Percentiles rank a stretch among this genome's conserved stretches.
These are phyloP conservation scores for Arabis alpina DNA, from an alignment of 345 rosid genomes.

Conservation along the genomic window DNA sequence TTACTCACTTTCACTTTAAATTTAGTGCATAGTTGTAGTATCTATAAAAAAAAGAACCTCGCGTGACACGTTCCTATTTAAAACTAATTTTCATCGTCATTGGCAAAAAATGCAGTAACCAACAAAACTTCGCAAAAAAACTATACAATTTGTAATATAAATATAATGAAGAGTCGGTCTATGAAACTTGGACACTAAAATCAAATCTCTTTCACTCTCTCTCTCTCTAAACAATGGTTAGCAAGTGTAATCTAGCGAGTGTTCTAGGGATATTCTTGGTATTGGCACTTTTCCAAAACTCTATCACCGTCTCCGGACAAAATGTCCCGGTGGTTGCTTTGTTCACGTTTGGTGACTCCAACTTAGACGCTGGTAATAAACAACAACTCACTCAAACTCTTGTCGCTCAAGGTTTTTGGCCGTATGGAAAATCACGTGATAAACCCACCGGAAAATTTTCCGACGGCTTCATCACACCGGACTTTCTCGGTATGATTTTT, in stretches of 20 bases:
- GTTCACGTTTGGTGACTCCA: conserved; percentile 44
- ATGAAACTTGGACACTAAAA: too few species aligned
- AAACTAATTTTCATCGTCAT: too few species aligned
- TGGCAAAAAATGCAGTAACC: too few species aligned
- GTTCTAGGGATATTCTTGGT: conserved; percentile 16
- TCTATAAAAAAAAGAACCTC: too few species aligned
- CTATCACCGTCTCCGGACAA: conserved; percentile 33
- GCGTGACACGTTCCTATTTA: too few species aligned
- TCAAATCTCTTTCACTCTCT: too few species aligned
- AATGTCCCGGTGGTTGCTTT: conserved; percentile 2
- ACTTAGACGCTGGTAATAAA: conserved; percentile 43
- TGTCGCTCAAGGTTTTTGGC: conserved; percentile 37
- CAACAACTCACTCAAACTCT: not conserved
- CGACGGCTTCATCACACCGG: conserved; percentile 38
- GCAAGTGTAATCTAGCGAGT: conserved; percentile 5
- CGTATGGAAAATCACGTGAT: conserved; percentile 43
- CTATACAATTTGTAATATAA: too few species aligned
- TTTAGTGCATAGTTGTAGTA: too few species aligned
- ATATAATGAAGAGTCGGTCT: too few species aligned
- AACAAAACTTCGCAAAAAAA: too few species aligned
- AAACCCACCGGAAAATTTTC: conserved; percentile 39
- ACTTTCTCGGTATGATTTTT: conserved; percentile 30
- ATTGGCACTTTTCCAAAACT: conserved; percentile 13
- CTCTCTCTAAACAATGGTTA: conserved; percentile 12
- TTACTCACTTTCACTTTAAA: too few species aligned